Evolutionary conservation across 78 protist species (phyloP), one percentile per base, ranked within the genome.

Genomic region (Guillardia theta): DNA sequence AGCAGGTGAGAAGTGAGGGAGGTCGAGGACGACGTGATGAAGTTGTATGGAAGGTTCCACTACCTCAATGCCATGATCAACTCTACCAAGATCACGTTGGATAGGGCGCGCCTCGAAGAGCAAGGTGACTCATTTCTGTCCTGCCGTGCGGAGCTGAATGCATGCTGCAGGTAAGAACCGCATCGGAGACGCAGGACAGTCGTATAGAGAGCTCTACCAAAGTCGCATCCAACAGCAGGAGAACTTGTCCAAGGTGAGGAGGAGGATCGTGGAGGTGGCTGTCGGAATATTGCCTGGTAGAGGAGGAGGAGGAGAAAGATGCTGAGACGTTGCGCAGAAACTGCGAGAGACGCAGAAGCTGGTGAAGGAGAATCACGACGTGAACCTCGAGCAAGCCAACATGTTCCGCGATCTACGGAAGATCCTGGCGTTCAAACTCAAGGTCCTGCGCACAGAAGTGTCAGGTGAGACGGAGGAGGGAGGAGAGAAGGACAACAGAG

Each of bases 191-290:
- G 48, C 10, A 4, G 48, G 50, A 36, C 90, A 78, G 90, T 24
- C 44, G 41, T 78, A 78, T 50, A 45, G 90, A 22, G 90, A 78
- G 90, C 90, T 78, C 24, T 78, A 78, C 48, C 90, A 78, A 48
- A 78, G 50, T 30, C 47, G 90, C 18, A 36, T 78, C 24, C 90
- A 78, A 30, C 50, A 78, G 90, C 45, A 37, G 8, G 90, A 78
- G 90, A 78, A 78, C 90, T 50, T 78, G 43, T n/a, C 44, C 90
- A 78, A 78, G 90, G 78, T 37, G 3, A 12, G 78, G 78, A 12
- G 12, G 78, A 33, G 78, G 12, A 12, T 24, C 36, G 12, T 6
- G 41, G 78, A 22, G 78, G 78, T 24, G 8, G 78, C 21, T 6
- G 78, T 12, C 8, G 78, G 78, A 12, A 22, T 6, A 33, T 24